Evolutionary conservation across 2,329 filamentous ascomycete species (phyloP), one percentile per base, ranked within the genome.

Genomic region (Aspergillus eucalypticola): DNA sequence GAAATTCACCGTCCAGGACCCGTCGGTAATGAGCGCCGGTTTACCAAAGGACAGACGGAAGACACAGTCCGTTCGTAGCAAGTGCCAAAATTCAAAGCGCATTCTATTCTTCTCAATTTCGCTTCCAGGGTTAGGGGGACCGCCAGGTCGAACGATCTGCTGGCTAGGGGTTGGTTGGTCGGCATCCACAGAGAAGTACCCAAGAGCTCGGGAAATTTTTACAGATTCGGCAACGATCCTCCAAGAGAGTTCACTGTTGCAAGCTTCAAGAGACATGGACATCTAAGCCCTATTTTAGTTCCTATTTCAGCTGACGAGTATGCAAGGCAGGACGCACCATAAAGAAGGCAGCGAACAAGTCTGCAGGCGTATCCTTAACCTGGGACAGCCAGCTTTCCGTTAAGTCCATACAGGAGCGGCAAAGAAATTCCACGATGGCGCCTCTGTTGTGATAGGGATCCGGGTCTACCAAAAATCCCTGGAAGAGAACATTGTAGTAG

Each of bases 41-140:
- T 63, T 66, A 3, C 64, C 64, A 15, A 67, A 66, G 0, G 60
- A 65, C 11, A 65, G 23, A 1, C 65, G 62, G 15, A 67, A 67
- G 6, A 66, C 48, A 53, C 60, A 66, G 42, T 67, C 65, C 6
- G 46, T 59, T 0, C 64, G 64, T 8, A 67, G 42, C 3, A 67
- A 48, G 21, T 67, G 64, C 65, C 65, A 67, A 46, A 67, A 67
- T 32, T 67, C 65, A 51, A 67, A 66, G 11, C 65, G 62, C 38
- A 64, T 62, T 13, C 62, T 60, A 52, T 67, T 67, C 10, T 54
- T 55, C 1, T 65, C 61, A 3, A 61, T 38, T 32, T 60, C 57
- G 2, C 19, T 52, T 38, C 58, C 23, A 38, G 54, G 23, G 1
- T 51, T 7, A 3, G 35, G 25, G 17, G 32, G n/a, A 7, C 11